Percentiles rank a stretch among this genome's conserved stretches.
Conservation (phyloP, 306 rosid genomes). For the Trifolium pratense region DNA sequence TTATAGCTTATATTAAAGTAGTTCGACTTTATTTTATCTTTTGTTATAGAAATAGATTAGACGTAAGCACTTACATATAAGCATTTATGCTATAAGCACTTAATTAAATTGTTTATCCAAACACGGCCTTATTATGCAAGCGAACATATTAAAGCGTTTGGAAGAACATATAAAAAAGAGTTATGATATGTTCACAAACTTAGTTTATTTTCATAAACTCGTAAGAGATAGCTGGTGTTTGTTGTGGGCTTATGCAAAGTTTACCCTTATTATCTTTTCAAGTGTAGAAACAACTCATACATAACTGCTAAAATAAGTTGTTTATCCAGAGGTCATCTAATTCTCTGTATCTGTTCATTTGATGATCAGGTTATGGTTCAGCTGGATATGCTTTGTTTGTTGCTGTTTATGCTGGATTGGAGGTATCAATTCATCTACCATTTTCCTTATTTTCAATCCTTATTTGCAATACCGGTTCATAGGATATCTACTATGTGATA, state of each 20-base stretch:
- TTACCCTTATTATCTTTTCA: background rate
- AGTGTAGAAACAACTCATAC: background rate
- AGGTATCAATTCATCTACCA: conserved; percentile 54
- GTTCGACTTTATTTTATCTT: no score
- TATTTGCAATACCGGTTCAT: conserved; percentile 6
- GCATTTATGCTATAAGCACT: no score
- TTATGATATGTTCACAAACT: background rate
- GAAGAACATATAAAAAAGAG: background rate
- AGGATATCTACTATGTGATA: background rate
- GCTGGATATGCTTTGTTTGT: conserved; percentile 93
- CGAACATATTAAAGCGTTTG: background rate
- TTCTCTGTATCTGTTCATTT: conserved; percentile 28
- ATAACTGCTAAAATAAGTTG: background rate
- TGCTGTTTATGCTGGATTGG: conserved; percentile 95
- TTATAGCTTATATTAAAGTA: no score
- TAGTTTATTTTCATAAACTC: background rate
- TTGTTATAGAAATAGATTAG: no score
- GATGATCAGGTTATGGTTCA: conserved; percentile 84
- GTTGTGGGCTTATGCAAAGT: background rate
- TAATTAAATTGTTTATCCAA: no score
- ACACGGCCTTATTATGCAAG: no score
- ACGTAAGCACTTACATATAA: no score
- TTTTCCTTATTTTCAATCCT: conserved; percentile 35
- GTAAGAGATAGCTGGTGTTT: background rate
- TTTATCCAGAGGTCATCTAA: background rate